These are phyloP conservation scores for Trapa bicornis DNA, from an alignment of 345 rosid species.

Conservation along the genomic window DNA sequence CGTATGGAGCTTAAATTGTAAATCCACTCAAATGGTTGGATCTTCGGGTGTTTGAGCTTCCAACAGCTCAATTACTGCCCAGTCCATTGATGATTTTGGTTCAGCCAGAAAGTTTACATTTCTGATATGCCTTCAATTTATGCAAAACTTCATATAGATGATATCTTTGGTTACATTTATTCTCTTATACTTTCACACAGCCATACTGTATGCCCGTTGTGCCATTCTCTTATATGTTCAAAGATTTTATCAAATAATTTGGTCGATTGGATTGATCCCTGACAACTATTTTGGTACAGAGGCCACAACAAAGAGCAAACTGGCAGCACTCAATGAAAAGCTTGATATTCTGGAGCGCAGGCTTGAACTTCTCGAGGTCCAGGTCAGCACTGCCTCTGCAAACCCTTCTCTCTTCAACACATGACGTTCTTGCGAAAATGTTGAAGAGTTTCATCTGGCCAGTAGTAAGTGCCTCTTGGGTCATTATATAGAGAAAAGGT, in stretches of 20 bases:
- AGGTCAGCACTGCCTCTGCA: slow-evolving; percentile 79
- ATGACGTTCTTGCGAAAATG: slow-evolving; percentile 13
- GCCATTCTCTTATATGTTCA: neutral
- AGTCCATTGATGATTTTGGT: neutral
- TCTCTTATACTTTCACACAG: neutral
- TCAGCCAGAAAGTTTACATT: neutral
- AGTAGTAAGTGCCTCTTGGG: neutral
- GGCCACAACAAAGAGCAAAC: slow-evolving; percentile 80
- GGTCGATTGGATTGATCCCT: neutral
- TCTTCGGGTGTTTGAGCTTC: neutral
- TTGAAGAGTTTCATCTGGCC: neutral
- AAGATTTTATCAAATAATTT: neutral
- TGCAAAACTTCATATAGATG: neutral
- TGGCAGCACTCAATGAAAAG: slow-evolving; percentile 76
- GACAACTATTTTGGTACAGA: slow-evolving; percentile 21
- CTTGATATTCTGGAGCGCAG: slow-evolving; percentile 82
- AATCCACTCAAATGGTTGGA: neutral
- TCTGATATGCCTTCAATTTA: neutral
- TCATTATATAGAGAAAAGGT: neutral
- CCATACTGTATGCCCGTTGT: neutral
- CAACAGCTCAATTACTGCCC: neutral
- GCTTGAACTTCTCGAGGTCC: slow-evolving; percentile 75
- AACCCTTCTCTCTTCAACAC: slow-evolving; percentile 69
- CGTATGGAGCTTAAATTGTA: neutral
- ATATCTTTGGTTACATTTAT: too few relatives aligned